These are phyloP conservation scores for Dentipellis fragilis DNA, from an alignment of 768 basidiomycete genomes.

Conservation along the genomic window DNA sequence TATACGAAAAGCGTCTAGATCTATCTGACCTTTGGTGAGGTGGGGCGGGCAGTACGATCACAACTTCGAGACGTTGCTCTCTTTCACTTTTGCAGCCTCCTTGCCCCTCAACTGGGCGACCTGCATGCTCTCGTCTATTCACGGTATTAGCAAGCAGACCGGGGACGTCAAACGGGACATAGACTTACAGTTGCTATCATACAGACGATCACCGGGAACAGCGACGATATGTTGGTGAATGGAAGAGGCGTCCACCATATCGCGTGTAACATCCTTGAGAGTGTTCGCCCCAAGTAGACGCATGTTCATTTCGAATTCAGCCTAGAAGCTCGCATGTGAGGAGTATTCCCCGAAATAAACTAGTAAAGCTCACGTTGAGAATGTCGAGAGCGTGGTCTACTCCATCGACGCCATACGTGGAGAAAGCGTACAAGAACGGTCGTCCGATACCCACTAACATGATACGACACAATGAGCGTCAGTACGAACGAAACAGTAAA, in stretches of 20 bases:
- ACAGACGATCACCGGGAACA: constrained; percentile 63
- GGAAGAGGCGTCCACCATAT: constrained; percentile 82
- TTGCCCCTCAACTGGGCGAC: too few relatives aligned
- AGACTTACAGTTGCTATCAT: constrained; percentile 72
- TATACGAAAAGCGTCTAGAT: too few relatives aligned
- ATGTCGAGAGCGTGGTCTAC: constrained; percentile 78
- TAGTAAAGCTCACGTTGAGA: constrained; percentile 39
- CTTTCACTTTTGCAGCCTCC: too few relatives aligned
- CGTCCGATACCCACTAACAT: constrained; percentile 67
- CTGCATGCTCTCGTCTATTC: too few relatives aligned
- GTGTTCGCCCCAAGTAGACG: constrained; percentile 80
- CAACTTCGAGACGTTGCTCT: too few relatives aligned
- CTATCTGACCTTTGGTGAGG: too few relatives aligned
- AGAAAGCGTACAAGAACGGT: constrained; percentile 84
- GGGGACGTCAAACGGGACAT: constrained; percentile 19
- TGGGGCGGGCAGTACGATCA: too few relatives aligned
- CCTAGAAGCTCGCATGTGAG: constrained; percentile 33
- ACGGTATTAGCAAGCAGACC: too few relatives aligned
- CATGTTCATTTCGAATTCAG: constrained; percentile 98
- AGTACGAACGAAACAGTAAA: not conserved
- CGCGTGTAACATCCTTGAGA: constrained; percentile 68
- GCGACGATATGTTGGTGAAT: constrained; percentile 51
- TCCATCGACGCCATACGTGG: constrained; percentile 80
- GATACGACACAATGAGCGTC: not conserved
- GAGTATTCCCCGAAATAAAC: not conserved